Evolutionary conservation across 306 rosid genomes (phyloP).

Genomic region (Echinosophora koreensis): DNA sequence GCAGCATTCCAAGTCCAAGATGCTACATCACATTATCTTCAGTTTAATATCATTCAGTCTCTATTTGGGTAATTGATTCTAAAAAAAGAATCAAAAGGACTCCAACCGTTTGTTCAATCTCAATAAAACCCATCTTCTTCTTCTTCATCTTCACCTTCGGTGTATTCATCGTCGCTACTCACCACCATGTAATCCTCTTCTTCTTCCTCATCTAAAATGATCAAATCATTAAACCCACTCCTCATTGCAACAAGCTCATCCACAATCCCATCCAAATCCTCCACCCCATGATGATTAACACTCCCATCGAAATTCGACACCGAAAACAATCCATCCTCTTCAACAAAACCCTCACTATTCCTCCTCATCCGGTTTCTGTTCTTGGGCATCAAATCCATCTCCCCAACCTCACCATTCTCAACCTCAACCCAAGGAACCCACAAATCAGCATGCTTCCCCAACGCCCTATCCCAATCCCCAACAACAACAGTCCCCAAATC

Average conservation of each 20-base stretch:
- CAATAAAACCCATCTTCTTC: conserved; percentile 59
- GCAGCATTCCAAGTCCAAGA: neutral
- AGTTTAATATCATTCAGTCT: neutral
- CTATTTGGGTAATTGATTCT: conserved; percentile 9
- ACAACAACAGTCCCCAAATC: conserved; percentile 85
- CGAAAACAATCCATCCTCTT: conserved; percentile 53
- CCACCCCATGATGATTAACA: conserved; percentile 8
- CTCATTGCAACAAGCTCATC: conserved; percentile 60
- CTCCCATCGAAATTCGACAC: conserved; percentile 43
- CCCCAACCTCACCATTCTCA: conserved; percentile 74
- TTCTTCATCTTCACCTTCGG: conserved; percentile 51
- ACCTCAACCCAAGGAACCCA: conserved; percentile 92
- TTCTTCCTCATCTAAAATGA: conserved; percentile 64
- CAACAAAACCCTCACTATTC: conserved; percentile 39
- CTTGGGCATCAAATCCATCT: conserved; percentile 60
- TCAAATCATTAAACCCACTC: conserved; percentile 51
- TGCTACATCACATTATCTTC: conserved; percentile 25
- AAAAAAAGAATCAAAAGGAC: conserved; percentile 10
- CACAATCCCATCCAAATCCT: conserved; percentile 55
- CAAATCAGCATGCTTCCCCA: conserved; percentile 80
- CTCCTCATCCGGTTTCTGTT: conserved; percentile 7
- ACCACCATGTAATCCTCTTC: conserved; percentile 36
- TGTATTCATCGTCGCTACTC: conserved; percentile 55
- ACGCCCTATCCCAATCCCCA: conserved; percentile 77
- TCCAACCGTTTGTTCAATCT: conserved; percentile 13